phyloP scores from a whole-genome alignment of 768 basidiomycete genomes.

The Strobilomyces dryophilus region DNA sequence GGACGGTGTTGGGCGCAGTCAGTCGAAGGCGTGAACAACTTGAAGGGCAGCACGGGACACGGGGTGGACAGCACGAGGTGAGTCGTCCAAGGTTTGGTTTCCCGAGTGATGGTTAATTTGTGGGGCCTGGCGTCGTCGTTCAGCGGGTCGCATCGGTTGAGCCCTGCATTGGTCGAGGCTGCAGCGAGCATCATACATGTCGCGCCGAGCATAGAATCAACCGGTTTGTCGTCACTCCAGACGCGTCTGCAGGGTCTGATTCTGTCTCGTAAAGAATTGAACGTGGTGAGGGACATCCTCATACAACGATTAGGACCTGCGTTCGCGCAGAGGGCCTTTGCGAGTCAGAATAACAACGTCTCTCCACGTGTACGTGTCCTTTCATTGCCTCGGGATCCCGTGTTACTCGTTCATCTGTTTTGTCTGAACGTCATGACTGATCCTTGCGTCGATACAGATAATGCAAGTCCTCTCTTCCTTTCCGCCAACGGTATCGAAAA shows the following conservation, averaged over 20 bases:
- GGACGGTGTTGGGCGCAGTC: constrained; percentile 18
- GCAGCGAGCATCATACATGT: constrained; percentile 65
- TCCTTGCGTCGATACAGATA: constrained; percentile 32
- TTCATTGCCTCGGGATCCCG: not conserved
- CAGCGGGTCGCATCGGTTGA: constrained; percentile 36
- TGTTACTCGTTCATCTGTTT: not conserved
- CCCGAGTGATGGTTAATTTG: constrained; percentile 1
- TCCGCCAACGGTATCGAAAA: constrained; percentile 49
- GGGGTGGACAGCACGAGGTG: constrained; percentile 33
- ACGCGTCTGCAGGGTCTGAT: not conserved
- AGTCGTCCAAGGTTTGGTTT: not conserved
- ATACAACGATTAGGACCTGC: constrained; percentile 53
- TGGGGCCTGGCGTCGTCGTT: not conserved
- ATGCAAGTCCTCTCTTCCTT: constrained; percentile 49
- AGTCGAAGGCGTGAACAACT: not conserved
- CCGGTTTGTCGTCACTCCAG: constrained; percentile 41
- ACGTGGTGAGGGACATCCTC: constrained; percentile 49
- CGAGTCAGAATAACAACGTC: constrained; percentile 51
- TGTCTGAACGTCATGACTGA: not conserved
- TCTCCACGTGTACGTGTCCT: constrained; percentile 41
- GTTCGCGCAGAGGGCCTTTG: constrained; percentile 49
- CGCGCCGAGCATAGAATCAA: constrained; percentile 50
- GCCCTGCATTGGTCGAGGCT: constrained; percentile 58
- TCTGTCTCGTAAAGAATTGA: constrained; percentile 45
- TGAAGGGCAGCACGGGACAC: not conserved